Percentiles rank a stretch among this genome's conserved stretches.
Evolutionary conservation across 345 rosid species (phyloP).

Genomic region (Sonneratia caseolaris): DNA sequence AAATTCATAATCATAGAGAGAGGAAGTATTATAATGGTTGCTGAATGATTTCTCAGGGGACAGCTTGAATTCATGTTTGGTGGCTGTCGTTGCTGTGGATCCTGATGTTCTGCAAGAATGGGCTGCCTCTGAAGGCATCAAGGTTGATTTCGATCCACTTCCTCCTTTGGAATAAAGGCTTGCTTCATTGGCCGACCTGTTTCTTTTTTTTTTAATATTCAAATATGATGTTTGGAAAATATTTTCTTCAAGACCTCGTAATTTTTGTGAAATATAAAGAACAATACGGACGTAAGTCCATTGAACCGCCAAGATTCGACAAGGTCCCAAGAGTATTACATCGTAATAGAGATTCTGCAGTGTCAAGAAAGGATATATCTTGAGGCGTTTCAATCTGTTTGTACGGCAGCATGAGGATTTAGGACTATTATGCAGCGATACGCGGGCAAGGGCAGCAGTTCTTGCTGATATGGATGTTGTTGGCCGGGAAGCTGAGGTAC

Average conservation of each 20-base stretch:
- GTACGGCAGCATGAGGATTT: conserved; percentile 49
- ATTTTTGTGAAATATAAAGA: background rate
- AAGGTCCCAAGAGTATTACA: no score
- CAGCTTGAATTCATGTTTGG: conserved; percentile 72
- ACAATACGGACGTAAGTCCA: no score
- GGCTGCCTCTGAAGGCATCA: conserved; percentile 64
- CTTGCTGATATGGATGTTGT: conserved; percentile 63
- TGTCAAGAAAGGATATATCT: background rate
- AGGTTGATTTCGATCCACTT: conserved; percentile 27
- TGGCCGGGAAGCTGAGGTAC: conserved; percentile 67
- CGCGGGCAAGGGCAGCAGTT: conserved; percentile 49
- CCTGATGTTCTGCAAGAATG: conserved; percentile 65
- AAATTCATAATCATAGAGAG: conserved; percentile 8
- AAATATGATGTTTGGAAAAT: background rate
- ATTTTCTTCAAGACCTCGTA: background rate
- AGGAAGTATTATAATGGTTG: conserved; percentile 9
- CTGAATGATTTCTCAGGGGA: conserved; percentile 36
- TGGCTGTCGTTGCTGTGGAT: conserved; percentile 67
- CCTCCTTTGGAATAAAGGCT: background rate
- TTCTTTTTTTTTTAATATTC: background rate
- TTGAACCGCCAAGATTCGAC: no score
- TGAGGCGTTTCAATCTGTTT: background rate
- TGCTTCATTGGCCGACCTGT: background rate
- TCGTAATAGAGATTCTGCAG: background rate
- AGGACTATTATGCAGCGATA: conserved; percentile 55